Evolutionary conservation across 2,329 filamentous ascomycete species (phyloP).

Genomic region (Setomelanomma holmii): DNA sequence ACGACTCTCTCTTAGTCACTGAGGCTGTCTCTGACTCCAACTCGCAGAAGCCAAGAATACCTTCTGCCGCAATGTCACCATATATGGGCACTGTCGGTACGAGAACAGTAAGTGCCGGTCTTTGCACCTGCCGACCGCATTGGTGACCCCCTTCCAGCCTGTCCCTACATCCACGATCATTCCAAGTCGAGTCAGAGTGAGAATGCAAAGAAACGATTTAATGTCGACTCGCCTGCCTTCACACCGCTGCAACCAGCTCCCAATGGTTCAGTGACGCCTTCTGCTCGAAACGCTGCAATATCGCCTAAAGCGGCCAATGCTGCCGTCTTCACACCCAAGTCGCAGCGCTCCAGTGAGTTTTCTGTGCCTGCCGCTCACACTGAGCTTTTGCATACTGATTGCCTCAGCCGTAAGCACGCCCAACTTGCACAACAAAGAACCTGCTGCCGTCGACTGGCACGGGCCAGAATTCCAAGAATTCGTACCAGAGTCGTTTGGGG

Average conservation of each 20-base stretch:
- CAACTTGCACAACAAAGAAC: constrained; percentile 54
- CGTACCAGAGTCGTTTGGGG: constrained; percentile 63
- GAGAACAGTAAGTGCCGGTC: constrained; percentile 69
- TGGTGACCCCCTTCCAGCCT: constrained; percentile 53
- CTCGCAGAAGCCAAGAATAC: constrained; percentile 77
- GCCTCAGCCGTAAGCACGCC: constrained; percentile 51
- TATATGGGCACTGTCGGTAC: constrained; percentile 92
- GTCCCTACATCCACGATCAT: constrained; percentile 87
- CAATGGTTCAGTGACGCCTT: constrained; percentile 54
- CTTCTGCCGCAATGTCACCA: constrained; percentile 88
- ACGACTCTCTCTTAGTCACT: constrained; percentile 23
- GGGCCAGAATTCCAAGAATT: constrained; percentile 59
- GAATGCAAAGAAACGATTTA: constrained; percentile 75
- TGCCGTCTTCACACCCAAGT: constrained; percentile 81
- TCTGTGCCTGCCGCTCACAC: not conserved
- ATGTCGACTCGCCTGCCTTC: constrained; percentile 96
- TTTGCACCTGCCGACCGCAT: constrained; percentile 7
- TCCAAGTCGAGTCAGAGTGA: constrained; percentile 66
- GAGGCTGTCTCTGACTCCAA: constrained; percentile 23
- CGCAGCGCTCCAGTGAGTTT: constrained; percentile 50
- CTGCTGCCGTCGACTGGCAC: constrained; percentile 57
- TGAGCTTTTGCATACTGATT: constrained; percentile 16
- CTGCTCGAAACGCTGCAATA: constrained; percentile 75
- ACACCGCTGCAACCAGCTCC: constrained; percentile 69
- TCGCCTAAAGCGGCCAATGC: constrained; percentile 91